Evolutionary conservation across 2,329 filamentous ascomycete genomes (phyloP), one percentile per base, ranked within the genome.

Genomic region (Pochonia chlamydosporia): DNA sequence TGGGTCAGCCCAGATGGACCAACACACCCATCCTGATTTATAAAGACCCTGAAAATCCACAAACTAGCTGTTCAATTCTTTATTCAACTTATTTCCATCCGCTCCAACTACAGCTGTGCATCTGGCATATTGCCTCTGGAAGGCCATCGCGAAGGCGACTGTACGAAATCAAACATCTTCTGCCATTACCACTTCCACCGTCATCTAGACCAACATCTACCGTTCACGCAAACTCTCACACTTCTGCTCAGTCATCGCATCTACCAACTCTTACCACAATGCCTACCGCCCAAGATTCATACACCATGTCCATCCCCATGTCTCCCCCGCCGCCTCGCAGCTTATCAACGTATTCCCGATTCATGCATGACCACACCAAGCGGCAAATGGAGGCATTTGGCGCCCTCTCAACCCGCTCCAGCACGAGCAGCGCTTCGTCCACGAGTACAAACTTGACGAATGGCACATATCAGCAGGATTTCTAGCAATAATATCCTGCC

Each of bases 291-390:
- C 62, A 68, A 69, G 74, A 61, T 69, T 51, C 51, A n/a, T 67
- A 63, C 48, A 57, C 64, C 46, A 57, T 63, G 35, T 58, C 59
- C 52, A 63, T 69, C 43, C 65, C 67, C 49, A 52, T 56, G 49
- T 69, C 66, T 46, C 62, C 65, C 21, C 60, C 66, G 55, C 65
- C 68, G 44, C 68, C 66, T 10, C 69, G 71, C 40, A 74, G 74
- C 53, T 72, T 78, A 53, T 74, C 74, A 5, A 76, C 63, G 43
- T 85, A 85, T 56, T 68, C 80, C 13, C 74, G 73, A 50, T 77
- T 72, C 48, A 85, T 85, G 76, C 78, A 81, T 59, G 72, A 76
- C 46, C 79, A 85, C 66, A 85, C 81, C 51, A 82, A 81, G 69
- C 70, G 74, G 47, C 81, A 83, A 61, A 82, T 85, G 78, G 79